Base-by-base conservation (phyloP, 164 flowering plant species). In the Stephania cephalantha region DNA sequence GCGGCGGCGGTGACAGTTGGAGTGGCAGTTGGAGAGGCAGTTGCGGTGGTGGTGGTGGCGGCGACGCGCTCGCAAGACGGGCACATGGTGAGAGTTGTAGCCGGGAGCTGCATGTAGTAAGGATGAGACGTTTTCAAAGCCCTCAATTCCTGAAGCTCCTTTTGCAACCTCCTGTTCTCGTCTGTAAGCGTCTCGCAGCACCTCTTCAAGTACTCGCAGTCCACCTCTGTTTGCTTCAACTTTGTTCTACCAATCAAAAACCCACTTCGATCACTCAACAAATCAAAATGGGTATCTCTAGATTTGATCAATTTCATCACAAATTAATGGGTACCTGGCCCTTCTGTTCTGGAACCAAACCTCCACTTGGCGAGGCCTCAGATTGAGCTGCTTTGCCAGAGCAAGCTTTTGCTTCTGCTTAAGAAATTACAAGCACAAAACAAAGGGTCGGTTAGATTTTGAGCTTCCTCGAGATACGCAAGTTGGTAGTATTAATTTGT, bases 181-280 rank as follows among this genome's bases (percentile, higher is more conserved):
- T 90, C 97, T 22, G 95, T 94, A 75, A 94, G 79, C 68, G 91
- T 88, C 77, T 91, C 98, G 61, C 95, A 94, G 76, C 97, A 89
- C 69, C 94, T 78, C 85, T 90, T 94, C 76, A 94, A 82, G 73
- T 94, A 90, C 85, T 94, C 98, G 75, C 97, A 94, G 81, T 94
- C 97, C n/a, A 94, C 95, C 81, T 94, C 98, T 50, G 97, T 94
- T 79, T 94, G 98, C 93, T 91, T 94, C 89, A 94, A 53, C 79
- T 94, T 94, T 52, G 97, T 94, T 82, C 98, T 93, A 84, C 20
- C 61, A 70, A 50, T 8, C 15, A 48, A 12, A 8, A 48, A 12
- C 15, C 12, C 11, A 50, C 55, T 10, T 50, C 55, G 15, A 50
- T 50, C 13, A 35, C 42, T 35, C 42, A 35, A 35, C 42, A 35